Evolutionary conservation across 306 rosid species (phyloP).

Genomic region (Sesbania bispinosa): DNA sequence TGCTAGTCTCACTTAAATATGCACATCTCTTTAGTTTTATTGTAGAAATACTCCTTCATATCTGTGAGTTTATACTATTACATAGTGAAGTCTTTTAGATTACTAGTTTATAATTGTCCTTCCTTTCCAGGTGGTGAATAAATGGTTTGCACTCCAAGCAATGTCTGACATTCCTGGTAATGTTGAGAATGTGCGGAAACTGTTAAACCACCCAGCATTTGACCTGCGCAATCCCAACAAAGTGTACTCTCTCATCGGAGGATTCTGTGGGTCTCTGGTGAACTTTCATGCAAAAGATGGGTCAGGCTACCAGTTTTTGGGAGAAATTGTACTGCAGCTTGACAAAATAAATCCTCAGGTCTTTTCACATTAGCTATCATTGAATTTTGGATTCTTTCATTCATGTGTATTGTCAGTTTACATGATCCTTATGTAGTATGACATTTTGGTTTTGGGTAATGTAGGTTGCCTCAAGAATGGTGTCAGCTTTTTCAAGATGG

Average conservation of each 20-base stretch:
- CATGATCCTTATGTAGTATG: not conserved
- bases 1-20: not conserved
- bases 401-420: not conserved
- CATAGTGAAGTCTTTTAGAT: not conserved
- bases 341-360: slow-evolving; percentile 97
- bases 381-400: not conserved
- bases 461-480: slow-evolving; percentile 98
- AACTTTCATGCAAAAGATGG: slow-evolving; percentile 97
- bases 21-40: not conserved
- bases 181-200: slow-evolving; percentile 73
- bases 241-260: slow-evolving; percentile 95
- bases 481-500: slow-evolving; percentile 96
- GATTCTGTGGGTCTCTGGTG: slow-evolving; percentile 81
- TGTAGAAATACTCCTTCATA: not conserved
- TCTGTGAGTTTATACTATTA: not conserved
- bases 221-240: slow-evolving; percentile 95
- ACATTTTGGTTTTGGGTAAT: not conserved
- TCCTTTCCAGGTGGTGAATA: slow-evolving; percentile 77
- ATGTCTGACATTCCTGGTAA: slow-evolving; percentile 78
- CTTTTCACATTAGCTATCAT: slow-evolving; percentile 4
- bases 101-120: not conserved
- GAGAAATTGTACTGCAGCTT: slow-evolving; percentile 73
- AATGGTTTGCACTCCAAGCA: slow-evolving; percentile 99
- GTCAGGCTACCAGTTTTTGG: slow-evolving; percentile 86
- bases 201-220: slow-evolving; percentile 78